Evolutionary conservation across 2,329 filamentous ascomycete species (phyloP).

Genomic region (Exophiala xenobiotica): DNA sequence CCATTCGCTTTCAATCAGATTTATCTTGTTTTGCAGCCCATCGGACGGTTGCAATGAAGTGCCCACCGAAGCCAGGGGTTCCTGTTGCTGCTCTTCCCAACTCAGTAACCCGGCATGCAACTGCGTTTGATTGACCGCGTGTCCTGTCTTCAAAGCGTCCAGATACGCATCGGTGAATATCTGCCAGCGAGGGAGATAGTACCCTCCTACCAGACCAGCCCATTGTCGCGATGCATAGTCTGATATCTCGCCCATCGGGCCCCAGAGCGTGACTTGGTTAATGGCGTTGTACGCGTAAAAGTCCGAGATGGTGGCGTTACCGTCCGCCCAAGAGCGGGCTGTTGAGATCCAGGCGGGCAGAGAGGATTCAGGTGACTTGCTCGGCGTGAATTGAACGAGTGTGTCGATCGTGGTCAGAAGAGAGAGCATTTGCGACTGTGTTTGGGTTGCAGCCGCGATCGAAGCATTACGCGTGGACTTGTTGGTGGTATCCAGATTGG

Average conservation of each 20-base stretch:
- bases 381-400: slow-evolving; percentile 42
- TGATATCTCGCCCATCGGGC: slow-evolving; percentile 47
- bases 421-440: slow-evolving; percentile 34
- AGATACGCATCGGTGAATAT: slow-evolving; percentile 46
- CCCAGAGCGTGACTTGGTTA: slow-evolving; percentile 55
- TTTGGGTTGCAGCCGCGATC: slow-evolving; percentile 29
- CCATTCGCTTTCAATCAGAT: background rate
- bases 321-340: slow-evolving; percentile 37
- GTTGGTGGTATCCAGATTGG: slow-evolving; percentile 2
- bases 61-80: background rate
- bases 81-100: slow-evolving; percentile 7
- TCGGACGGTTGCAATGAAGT: background rate
- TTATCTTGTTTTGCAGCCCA: background rate
- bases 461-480: slow-evolving; percentile 12
- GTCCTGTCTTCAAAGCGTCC: background rate
- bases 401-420: slow-evolving; percentile 43
- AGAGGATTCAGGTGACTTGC: slow-evolving; percentile 37
- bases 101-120: background rate
- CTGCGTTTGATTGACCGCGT: slow-evolving; percentile 3
- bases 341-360: slow-evolving; percentile 44
- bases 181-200: slow-evolving; percentile 50
- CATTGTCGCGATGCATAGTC: slow-evolving; percentile 54
- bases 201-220: slow-evolving; percentile 48
- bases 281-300: slow-evolving; percentile 50
- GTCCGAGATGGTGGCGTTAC: slow-evolving; percentile 31